Evolutionary conservation across 2,329 filamentous ascomycete genomes (phyloP), one percentile per base, ranked within the genome.

Genomic region (Aspergillus neoniger): DNA sequence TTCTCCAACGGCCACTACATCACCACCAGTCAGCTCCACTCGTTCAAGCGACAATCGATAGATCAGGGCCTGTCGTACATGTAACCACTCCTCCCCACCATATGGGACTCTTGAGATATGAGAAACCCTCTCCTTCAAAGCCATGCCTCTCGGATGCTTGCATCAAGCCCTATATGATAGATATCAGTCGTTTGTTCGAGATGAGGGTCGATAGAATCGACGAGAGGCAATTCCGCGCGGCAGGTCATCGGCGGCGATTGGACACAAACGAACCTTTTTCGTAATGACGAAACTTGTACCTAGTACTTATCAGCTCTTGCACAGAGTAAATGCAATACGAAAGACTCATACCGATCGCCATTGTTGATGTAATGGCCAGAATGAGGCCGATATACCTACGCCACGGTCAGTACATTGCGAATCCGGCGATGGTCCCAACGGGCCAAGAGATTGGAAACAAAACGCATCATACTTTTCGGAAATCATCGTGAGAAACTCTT

Each of bases 231-330:
- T 50, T 55, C 32, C 44, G 41, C 32, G 57, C 23, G 21, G 50
- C 43, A 55, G 55, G 51, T 57, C 43, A 54, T 36, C 23, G 54
- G 28, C 39, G 36, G 52, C 44, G 19, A 47, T 44, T 57, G 56
- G 52, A 57, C 41, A 58, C 32, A 32, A 59, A 75, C 79, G 76
- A 81, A 95, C 91, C 86, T 97, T 98, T 81, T 99, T 99, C 51
- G 96, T 99, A 72, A 99, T 97, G 69, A 99, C 94, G 78, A 99
- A 99, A 85, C 93, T 96, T 55, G 91, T 92, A 73, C 92, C 92
- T 95, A 69, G 30, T 21, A 25, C 32, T 50, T n/a, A 63, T 70
- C 61, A 68, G 51, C 55, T 38, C 3, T 4, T 49, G 38, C 44
- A 10, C 4, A 4, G 12, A 32, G 55, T 15, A 15, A 6, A 17